Conservation (phyloP, 1,284 basidiomycete species). For the Rhizopogon hawkerae region DNA sequence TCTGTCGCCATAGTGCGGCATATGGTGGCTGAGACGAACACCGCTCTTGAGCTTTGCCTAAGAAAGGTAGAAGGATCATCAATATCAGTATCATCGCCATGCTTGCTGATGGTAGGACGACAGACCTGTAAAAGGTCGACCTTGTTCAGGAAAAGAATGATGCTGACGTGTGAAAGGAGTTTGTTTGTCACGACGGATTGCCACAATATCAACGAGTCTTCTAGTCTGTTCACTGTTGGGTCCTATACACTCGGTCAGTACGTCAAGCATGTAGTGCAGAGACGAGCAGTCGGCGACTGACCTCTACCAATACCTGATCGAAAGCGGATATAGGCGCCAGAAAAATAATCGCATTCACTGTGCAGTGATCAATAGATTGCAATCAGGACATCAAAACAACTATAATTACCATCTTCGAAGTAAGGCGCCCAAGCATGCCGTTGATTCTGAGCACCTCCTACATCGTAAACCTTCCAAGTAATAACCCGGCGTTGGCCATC, state of each 20-base stretch:
- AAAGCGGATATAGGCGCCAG: conserved; percentile 77
- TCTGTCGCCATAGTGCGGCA: conserved; percentile 59
- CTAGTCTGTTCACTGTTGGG: conserved; percentile 58
- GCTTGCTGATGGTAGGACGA: not conserved
- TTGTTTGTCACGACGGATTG: conserved; percentile 59
- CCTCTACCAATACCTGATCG: conserved; percentile 72
- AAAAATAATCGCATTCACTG: conserved; percentile 78
- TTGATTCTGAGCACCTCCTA: conserved; percentile 69
- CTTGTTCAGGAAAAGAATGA: conserved; percentile 75
- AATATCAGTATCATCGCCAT: conserved; percentile 4
- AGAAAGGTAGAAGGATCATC: not conserved
- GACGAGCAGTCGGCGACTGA: conserved; percentile 22
- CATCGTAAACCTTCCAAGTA: conserved; percentile 74
- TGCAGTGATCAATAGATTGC: not conserved
- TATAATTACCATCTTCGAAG: conserved; percentile 62
- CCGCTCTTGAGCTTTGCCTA: conserved; percentile 68
- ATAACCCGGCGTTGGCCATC: conserved; percentile 48
- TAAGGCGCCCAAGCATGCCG: conserved; percentile 77
- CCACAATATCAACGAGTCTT: conserved; percentile 70
- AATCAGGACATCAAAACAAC: conserved; percentile 3
- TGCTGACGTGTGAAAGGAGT: conserved; percentile 57
- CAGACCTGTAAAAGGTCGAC: conserved; percentile 60
- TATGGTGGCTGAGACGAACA: conserved; percentile 57
- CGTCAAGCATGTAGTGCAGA: not conserved
- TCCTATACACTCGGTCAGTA: conserved; percentile 37